Evolutionary conservation across 2,329 filamentous ascomycete species (phyloP).

Genomic region (Coleophoma eucalyptorum): DNA sequence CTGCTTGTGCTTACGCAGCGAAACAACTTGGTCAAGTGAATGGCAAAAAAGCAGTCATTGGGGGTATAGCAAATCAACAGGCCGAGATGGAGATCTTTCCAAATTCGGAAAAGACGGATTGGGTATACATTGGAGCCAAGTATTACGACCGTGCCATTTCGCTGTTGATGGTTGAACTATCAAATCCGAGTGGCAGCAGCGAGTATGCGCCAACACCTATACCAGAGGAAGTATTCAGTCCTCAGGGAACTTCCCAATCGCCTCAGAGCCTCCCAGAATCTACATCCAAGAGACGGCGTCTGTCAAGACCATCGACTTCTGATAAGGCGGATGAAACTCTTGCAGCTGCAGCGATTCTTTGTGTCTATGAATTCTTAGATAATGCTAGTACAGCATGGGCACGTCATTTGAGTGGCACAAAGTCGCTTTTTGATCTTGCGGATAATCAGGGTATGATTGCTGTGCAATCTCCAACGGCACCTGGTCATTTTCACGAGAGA

Average conservation of each 20-base stretch:
- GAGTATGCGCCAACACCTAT: slow-evolving; percentile 22
- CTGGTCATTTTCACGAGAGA: slow-evolving; percentile 18
- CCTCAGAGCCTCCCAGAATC: slow-evolving; percentile 17
- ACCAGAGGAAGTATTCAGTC: slow-evolving; percentile 19
- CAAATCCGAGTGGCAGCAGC: slow-evolving; percentile 20
- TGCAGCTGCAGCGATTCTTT: slow-evolving; percentile 62
- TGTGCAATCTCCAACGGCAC: slow-evolving; percentile 36
- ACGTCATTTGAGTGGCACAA: slow-evolving; percentile 61
- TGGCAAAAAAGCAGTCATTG: slow-evolving; percentile 44
- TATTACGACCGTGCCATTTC: slow-evolving; percentile 57
- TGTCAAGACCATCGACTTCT: slow-evolving; percentile 33
- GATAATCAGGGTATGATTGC: slow-evolving; percentile 42
- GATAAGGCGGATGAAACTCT: slow-evolving; percentile 56
- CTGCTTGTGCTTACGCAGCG: slow-evolving; percentile 57
- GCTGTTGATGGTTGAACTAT: slow-evolving; percentile 35
- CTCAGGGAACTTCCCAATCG: slow-evolving; percentile 18
- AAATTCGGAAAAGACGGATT: slow-evolving; percentile 41
- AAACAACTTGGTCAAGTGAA: slow-evolving; percentile 55
- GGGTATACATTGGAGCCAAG: slow-evolving; percentile 56
- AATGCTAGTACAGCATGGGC: slow-evolving; percentile 60
- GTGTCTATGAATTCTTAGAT: slow-evolving; percentile 66
- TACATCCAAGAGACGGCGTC: slow-evolving; percentile 34
- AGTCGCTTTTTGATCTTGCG: slow-evolving; percentile 54
- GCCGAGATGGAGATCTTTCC: slow-evolving; percentile 49
- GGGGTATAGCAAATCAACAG: slow-evolving; percentile 41